Evolutionary conservation across 805 yeast species (phyloP).

Genomic region (Sugiyamaella smithiae): DNA sequence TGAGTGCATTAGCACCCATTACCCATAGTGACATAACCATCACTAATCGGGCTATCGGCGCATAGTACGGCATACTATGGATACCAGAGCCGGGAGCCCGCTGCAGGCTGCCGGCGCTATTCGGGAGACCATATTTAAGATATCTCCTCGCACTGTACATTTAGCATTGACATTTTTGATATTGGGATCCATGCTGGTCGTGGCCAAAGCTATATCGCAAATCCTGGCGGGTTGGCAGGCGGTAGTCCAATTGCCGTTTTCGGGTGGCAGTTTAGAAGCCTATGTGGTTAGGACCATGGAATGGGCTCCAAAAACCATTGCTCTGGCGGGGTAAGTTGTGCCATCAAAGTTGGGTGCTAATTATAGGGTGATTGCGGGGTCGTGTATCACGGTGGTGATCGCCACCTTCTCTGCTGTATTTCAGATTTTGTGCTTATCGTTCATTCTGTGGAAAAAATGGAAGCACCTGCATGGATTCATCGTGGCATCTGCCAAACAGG

Average conservation of each 20-base stretch:
- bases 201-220: slow-evolving; percentile 2
- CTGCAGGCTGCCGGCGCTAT: no score
- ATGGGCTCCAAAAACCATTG: background rate
- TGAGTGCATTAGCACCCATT: no score
- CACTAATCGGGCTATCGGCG: background rate
- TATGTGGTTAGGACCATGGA: background rate
- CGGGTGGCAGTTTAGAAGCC: background rate
- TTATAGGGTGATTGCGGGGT: background rate
- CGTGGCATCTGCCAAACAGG: background rate
- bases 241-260: background rate
- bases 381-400: slow-evolving; percentile 8
- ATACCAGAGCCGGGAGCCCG: no score
- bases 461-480: slow-evolving; percentile 14
- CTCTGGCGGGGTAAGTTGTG: slow-evolving; percentile 1
- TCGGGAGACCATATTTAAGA: background rate
- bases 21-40: background rate
- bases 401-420: slow-evolving; percentile 24
- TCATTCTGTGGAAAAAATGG: slow-evolving; percentile 25
- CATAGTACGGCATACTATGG: no score
- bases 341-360: background rate
- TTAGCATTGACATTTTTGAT: background rate
- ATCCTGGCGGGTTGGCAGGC: background rate
- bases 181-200: background rate
- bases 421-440: slow-evolving; percentile 22
- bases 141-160: slow-evolving; percentile 4